Percentiles rank a stretch among this genome's conserved stretches.
Conservation (phyloP, 495 filamentous ascomycete genomes). For the Tuber borchii region DNA sequence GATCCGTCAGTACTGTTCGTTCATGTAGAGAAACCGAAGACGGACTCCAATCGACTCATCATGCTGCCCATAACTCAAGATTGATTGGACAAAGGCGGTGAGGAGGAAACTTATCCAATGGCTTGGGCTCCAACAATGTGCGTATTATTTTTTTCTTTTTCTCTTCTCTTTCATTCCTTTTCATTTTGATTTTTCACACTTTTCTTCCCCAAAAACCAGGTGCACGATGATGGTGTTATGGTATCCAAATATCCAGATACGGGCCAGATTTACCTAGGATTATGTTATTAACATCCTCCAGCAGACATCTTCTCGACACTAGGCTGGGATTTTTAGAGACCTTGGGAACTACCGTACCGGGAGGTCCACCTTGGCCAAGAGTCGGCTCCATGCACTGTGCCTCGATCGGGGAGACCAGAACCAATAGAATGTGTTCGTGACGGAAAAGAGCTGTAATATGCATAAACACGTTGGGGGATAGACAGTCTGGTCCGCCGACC, state of each 20-base stretch:
- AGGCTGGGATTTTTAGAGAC: not conserved
- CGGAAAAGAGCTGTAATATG: not conserved
- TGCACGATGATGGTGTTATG: not conserved
- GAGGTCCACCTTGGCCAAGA: not conserved
- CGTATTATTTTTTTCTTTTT: not conserved
- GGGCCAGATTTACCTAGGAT: no score
- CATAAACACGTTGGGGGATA: not conserved
- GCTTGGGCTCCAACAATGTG: not conserved
- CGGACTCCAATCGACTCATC: not conserved
- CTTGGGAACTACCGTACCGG: not conserved
- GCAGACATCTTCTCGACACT: not conserved
- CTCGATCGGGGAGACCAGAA: not conserved
- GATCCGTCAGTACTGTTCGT: not conserved
- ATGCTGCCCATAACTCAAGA: not conserved
- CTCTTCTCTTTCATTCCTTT: not conserved
- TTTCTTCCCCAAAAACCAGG: not conserved
- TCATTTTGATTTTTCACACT: not conserved
- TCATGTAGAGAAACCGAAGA: constrained; percentile 1
- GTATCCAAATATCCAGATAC: not conserved
- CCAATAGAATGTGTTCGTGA: not conserved
- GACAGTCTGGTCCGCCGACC: not conserved
- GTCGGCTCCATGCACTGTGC: not conserved
- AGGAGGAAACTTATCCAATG: not conserved
- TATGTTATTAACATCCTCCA: not conserved
- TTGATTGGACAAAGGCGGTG: not conserved